Conservation (phyloP, 1,139 yeast genomes). For the Hansenula sp. region DNA sequence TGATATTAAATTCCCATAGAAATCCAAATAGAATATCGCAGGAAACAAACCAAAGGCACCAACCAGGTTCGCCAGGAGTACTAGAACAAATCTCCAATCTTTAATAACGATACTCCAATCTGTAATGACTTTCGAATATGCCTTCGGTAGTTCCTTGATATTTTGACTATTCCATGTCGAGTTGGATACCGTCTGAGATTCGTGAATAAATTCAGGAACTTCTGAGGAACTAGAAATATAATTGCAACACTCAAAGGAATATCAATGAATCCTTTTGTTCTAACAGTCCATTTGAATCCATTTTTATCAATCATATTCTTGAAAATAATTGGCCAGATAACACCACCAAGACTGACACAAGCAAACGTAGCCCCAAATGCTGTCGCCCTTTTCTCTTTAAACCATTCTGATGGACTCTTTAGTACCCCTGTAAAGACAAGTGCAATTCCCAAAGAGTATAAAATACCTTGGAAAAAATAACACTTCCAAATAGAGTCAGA, state of each 20-base stretch:
- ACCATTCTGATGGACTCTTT: slow-evolving; percentile 49
- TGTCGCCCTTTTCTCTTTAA: slow-evolving; percentile 48
- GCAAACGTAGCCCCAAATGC: slow-evolving; percentile 57
- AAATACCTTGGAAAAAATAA: slow-evolving; percentile 47
- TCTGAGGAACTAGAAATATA: slow-evolving; percentile 12
- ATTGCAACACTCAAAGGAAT: slow-evolving; percentile 14
- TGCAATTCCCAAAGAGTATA: slow-evolving; percentile 49
- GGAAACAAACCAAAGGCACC: slow-evolving; percentile 21
- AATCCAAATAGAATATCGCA: slow-evolving; percentile 20
- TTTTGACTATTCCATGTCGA: slow-evolving; percentile 11
- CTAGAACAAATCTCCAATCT: slow-evolving; percentile 6
- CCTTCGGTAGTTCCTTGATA: slow-evolving; percentile 11
- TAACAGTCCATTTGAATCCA: slow-evolving; percentile 51
- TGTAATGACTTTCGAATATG: slow-evolving; percentile 3
- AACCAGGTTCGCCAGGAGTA: slow-evolving; percentile 12
- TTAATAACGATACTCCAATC: slow-evolving; percentile 11
- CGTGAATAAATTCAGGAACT: slow-evolving; percentile 8
- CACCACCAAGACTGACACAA: slow-evolving; percentile 65
- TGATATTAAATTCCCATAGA: slow-evolving; percentile 14
- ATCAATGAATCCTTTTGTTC: slow-evolving; percentile 39
- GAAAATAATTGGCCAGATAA: slow-evolving; percentile 45
- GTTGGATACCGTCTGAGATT: slow-evolving; percentile 14
- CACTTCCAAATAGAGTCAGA: slow-evolving; percentile 38
- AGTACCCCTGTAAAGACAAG: slow-evolving; percentile 43
- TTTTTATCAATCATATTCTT: slow-evolving; percentile 32